These are phyloP conservation scores for Gracilaria gracilis DNA, from an alignment of 23 red algal genomes.

Conservation along the genomic window DNA sequence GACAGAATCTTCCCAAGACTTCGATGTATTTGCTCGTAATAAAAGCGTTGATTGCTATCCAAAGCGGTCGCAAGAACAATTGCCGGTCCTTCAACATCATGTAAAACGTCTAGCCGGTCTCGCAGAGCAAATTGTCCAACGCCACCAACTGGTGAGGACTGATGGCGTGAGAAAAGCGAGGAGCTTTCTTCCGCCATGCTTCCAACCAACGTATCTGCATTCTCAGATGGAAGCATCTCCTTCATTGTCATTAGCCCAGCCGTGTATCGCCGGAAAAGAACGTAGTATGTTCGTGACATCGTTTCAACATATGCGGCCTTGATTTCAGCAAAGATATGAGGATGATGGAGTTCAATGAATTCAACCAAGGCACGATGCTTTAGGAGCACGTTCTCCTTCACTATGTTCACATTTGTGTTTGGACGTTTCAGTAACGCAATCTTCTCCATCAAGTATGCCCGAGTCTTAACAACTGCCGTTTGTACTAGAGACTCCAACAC, in stretches of 20 bases:
- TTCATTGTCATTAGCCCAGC: constrained; percentile 80
- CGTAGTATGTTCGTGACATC: constrained; percentile 75
- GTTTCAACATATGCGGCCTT: constrained; percentile 70
- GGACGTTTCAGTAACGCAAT: constrained; percentile 83
- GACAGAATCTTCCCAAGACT: constrained; percentile 91
- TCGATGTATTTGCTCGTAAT: constrained; percentile 91
- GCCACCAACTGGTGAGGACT: constrained; percentile 33
- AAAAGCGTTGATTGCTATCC: constrained; percentile 73
- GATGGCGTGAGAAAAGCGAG: constrained; percentile 11
- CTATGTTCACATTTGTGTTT: constrained; percentile 98
- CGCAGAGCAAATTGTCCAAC: constrained; percentile 70
- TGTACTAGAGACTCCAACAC: constrained; percentile 58
- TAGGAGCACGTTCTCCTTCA: constrained; percentile 93
- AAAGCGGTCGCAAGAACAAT: constrained; percentile 86
- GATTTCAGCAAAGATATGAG: constrained; percentile 74
- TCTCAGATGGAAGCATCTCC: constrained; percentile 52
- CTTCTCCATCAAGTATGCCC: constrained; percentile 78
- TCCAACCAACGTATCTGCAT: constrained; percentile 67
- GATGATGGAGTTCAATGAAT: constrained; percentile 84
- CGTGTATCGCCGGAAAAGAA: constrained; percentile 87
- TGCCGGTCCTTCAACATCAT: constrained; percentile 75
- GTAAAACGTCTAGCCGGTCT: constrained; percentile 69
- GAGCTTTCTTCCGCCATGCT: constrained; percentile 44
- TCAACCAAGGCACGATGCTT: constrained; percentile 79
- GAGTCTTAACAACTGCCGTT: constrained; percentile 70